These are phyloP conservation scores for Fusarium buxicola DNA, from an alignment of 2,329 filamentous ascomycete genomes.

Conservation along the genomic window DNA sequence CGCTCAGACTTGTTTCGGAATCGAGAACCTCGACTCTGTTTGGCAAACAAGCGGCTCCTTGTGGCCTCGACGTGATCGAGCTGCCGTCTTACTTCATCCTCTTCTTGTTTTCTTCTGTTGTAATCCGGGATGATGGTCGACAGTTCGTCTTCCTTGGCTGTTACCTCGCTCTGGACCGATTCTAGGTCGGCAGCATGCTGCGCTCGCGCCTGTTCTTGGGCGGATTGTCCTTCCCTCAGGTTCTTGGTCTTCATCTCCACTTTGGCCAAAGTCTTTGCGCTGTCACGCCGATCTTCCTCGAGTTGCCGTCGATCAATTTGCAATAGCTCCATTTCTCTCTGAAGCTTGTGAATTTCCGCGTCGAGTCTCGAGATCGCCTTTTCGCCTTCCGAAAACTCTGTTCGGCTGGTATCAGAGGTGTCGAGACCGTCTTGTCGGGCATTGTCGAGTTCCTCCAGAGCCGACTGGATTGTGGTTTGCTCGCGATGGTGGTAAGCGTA, in stretches of 20 bases:
- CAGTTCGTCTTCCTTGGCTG: conserved; percentile 81
- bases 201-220: conserved; percentile 77
- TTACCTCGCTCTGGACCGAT: conserved; percentile 78
- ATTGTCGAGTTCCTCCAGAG: conserved; percentile 85
- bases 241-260: conserved; percentile 86
- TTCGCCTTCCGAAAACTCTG: conserved; percentile 81
- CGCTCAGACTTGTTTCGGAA: conserved; percentile 91
- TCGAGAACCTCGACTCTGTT: conserved; percentile 88
- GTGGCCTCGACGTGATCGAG: conserved; percentile 81
- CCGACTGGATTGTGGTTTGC: conserved; percentile 80
- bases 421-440: conserved; percentile 85
- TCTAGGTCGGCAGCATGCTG: conserved; percentile 79
- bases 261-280: conserved; percentile 83
- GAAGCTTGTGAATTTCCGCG: conserved; percentile 80
- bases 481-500: conserved; percentile 95
- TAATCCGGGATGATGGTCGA: conserved; percentile 81
- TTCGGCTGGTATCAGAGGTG: conserved; percentile 82
- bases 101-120: conserved; percentile 77
- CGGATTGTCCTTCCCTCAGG: conserved; percentile 83
- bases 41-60: conserved; percentile 85
- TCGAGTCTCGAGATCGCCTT: conserved; percentile 82
- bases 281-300: conserved; percentile 89
- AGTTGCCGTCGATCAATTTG: conserved; percentile 87
- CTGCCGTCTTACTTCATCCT: conserved; percentile 75
- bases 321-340: conserved; percentile 85